A percentile compares a stretch with the other conserved stretches of the same genome.
phyloP scores from a whole-genome alignment of 2,329 filamentous ascomycete genomes.

The Calonectria leucothoes region DNA sequence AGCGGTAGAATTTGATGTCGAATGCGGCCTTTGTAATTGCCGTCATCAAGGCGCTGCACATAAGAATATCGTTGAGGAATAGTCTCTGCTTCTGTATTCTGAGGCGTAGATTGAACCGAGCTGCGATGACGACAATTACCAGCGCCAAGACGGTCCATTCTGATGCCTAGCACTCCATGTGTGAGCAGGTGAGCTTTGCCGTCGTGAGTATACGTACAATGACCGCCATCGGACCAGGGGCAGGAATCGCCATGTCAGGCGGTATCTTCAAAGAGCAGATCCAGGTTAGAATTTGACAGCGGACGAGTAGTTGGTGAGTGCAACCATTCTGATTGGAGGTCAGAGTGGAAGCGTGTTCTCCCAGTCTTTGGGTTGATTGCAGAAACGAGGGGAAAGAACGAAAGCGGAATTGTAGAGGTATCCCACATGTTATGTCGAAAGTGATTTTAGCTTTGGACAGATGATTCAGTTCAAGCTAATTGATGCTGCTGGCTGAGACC shows the following conservation, averaged over 20 bases:
- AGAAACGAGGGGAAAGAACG: neutral
- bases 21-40: conserved; percentile 13
- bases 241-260: neutral
- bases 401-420: neutral
- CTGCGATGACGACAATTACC: neutral
- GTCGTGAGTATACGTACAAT: neutral
- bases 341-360: neutral
- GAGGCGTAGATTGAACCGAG: neutral
- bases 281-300: neutral
- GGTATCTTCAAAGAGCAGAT: neutral
- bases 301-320: too few relatives aligned
- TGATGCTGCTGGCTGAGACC: neutral
- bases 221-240: neutral
- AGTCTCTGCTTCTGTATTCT: neutral
- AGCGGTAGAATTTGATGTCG: conserved; percentile 8
- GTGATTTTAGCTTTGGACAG: rapidly evolving
- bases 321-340: neutral
- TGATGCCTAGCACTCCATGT: neutral
- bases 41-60: conserved; percentile 10
- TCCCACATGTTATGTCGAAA: neutral
- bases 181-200: neutral
- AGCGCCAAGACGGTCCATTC: neutral
- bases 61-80: neutral
- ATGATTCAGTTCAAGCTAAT: neutral
- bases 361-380: neutral